Evolutionary conservation across 345 rosid species (phyloP), one percentile per base, ranked within the genome.

Genomic region (Syzygium aqueum): DNA sequence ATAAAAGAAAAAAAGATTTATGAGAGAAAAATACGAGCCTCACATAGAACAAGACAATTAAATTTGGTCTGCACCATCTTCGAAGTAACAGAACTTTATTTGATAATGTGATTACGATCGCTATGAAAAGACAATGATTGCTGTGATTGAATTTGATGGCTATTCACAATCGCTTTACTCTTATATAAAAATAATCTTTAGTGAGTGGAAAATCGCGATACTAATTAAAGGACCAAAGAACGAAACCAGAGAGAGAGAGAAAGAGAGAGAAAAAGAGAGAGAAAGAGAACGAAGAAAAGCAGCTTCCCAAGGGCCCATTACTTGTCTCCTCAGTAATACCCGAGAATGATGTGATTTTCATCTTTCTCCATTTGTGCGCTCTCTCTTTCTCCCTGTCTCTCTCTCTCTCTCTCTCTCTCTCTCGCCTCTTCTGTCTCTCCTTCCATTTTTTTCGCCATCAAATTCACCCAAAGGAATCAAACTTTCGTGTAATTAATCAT

Each of bases 251-350:
- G 46, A 43, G 46, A 43, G 7, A 43, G 46, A 43, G 6, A 43
- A 1, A 43, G 46, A 43, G 7, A 43, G 46, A 43, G 6, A 43
- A 1, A 43, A n/a, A n/a, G n/a, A n/a, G n/a, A 43, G 46, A 1
- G 46, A 43, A 43, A 43, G 6, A 43, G 46, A 43, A 43, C 7
- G 7, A 5, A 43, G 7, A 6, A 87, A 51, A 90, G 94, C 93
- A 92, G 89, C 90, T 90, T 87, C 88, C 77, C 84, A 33, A 85
- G 94, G 96, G 89, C 93, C 95, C 96, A 94, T 91, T 43, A 4
- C 85, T 52, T 84, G 89, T 87, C 89, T 84, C 83, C 83, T 84
- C 25, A 84, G 59, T 37, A 52, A 84, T 84, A 77, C 88, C 65
- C 49, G 10, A 7, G 53, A 59, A 50, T 84, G 84, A 84, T 50